Base-by-base conservation (phyloP, 2,329 filamentous ascomycete species). In the Calonectria naviculata region DNA sequence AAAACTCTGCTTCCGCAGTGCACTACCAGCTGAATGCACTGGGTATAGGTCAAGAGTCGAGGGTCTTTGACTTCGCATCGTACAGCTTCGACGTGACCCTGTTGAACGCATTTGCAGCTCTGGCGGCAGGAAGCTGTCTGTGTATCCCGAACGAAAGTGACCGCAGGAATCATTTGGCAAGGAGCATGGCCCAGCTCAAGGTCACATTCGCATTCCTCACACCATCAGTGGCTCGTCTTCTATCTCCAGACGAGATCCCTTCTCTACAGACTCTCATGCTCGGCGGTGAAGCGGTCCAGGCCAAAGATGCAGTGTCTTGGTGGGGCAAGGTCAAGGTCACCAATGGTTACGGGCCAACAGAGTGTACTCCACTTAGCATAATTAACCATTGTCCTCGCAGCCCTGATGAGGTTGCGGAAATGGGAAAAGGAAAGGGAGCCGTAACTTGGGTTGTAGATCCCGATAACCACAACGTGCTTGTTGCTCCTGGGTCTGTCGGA, bases 401-500 rank as follows among this genome's bases (percentile, higher is more conserved):
- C 8, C 47, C 58, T 1, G 38, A 46, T 24, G 63, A 68, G 17
- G 38, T 42, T 5, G 21, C 38, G 0, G 49, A 36, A 10, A 61
- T 74, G 19, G 72, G 72, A 17, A 38, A n/a, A 15, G 72, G 47
- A 0, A 62, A 38, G 1, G 65, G 67, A 1, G n/a, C 65, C 6
- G 36, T 41, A 1, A 67, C 68, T 17, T 81, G 78, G 77, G 62
- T 81, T 36, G 75, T 77, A 6, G 74, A 80, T 8, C 58, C 71
- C 1, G 61, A 75, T 15, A 69, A 80, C 42, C 60, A 72, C 58
- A 28, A 78, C 36, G 12, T 29, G 4, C 71, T 81, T 2, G 52
- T 75, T 0, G 78, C 80, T 0, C 56, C 80, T 4, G 80, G 80
- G 0, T 70, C 56, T 17, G 36, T 74, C 87, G 15, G 89, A 87